Evolutionary conservation across 1,284 basidiomycete genomes (phyloP).

Genomic region (Apiotrichum mycotoxinovorans): DNA sequence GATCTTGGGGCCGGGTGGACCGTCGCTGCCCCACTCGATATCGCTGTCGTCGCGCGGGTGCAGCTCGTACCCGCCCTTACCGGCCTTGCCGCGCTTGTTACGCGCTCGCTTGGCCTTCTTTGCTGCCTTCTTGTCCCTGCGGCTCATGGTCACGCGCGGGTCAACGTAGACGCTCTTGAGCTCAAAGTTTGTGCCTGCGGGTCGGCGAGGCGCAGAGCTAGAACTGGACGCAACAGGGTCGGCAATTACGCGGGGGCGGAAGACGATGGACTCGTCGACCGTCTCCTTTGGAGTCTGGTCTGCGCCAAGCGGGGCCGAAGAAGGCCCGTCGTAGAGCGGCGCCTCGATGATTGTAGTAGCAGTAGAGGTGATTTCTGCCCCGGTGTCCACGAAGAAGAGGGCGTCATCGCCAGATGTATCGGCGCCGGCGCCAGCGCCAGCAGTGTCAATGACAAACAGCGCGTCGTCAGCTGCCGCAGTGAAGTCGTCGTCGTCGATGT

Average conservation of each 20-base stretch:
- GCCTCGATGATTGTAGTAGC: background rate
- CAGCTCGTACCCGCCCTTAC: slow-evolving; percentile 9
- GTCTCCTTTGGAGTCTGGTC: slow-evolving; percentile 3
- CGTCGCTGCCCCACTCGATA: slow-evolving; percentile 50
- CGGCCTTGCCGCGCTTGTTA: slow-evolving; percentile 18
- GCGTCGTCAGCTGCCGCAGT: slow-evolving; percentile 3
- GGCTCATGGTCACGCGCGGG: slow-evolving; percentile 20
- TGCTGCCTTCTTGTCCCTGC: slow-evolving; percentile 27
- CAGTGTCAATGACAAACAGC: background rate
- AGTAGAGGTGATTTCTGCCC: slow-evolving; percentile 14
- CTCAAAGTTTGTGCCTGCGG: slow-evolving; percentile 6
- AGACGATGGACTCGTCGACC: slow-evolving; percentile 44
- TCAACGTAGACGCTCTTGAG: slow-evolving; percentile 23
- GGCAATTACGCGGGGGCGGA: slow-evolving; percentile 32
- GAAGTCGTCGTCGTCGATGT: slow-evolving; percentile 3
- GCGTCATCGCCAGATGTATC: slow-evolving; percentile 7
- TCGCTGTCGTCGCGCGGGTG: slow-evolving; percentile 43
- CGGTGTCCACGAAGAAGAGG: slow-evolving; percentile 35
- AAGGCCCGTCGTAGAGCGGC: slow-evolving; percentile 27
- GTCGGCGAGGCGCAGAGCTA: slow-evolving; percentile 1
- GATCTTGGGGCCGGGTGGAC: slow-evolving; percentile 32
- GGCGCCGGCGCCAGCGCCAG: background rate
- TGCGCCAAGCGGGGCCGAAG: slow-evolving; percentile 19
- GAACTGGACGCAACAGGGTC: slow-evolving; percentile 13
- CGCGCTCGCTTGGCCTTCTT: slow-evolving; percentile 31